A percentile compares a stretch with the other conserved stretches of the same genome.
Conservation (phyloP, 441 rosid species). For the Theobroma grandiflorum region DNA sequence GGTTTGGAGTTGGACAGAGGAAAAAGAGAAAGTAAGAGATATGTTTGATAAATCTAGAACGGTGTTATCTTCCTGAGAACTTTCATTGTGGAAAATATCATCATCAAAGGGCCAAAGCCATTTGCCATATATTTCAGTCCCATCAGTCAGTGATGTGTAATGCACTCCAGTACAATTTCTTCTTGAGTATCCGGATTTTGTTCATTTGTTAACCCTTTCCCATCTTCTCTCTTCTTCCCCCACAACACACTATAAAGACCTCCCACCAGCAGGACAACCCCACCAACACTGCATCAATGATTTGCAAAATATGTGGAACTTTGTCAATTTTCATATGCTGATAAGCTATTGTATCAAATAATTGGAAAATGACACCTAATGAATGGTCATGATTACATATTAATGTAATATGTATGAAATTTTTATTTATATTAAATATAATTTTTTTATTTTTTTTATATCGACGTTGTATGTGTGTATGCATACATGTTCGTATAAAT, state of each 20-base stretch:
- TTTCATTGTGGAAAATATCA: constrained; percentile 1
- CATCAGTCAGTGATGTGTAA: constrained; percentile 39
- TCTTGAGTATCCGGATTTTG: constrained; percentile 31
- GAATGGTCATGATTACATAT: background rate
- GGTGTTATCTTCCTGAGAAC: constrained; percentile 4
- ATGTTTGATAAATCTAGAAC: background rate
- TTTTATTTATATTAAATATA: background rate
- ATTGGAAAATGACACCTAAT: background rate
- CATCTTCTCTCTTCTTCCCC: constrained; percentile 76
- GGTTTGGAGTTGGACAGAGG: background rate
- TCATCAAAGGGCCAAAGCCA: background rate
- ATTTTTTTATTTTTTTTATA: background rate
- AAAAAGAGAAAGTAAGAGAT: background rate
- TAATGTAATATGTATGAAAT: background rate
- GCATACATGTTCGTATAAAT: too few relatives aligned
- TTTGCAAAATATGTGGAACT: background rate
- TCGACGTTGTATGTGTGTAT: too few relatives aligned
- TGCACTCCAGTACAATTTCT: constrained; percentile 44
- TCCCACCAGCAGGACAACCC: constrained; percentile 65
- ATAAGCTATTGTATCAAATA: background rate
- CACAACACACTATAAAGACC: constrained; percentile 82
- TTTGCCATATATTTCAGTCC: constrained; percentile 1
- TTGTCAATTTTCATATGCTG: constrained; percentile 14
- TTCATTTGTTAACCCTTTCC: constrained; percentile 21
- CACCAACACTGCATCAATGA: constrained; percentile 63